Conservation (phyloP, 2,329 filamentous ascomycete genomes). For the Monilinia polystroma region DNA sequence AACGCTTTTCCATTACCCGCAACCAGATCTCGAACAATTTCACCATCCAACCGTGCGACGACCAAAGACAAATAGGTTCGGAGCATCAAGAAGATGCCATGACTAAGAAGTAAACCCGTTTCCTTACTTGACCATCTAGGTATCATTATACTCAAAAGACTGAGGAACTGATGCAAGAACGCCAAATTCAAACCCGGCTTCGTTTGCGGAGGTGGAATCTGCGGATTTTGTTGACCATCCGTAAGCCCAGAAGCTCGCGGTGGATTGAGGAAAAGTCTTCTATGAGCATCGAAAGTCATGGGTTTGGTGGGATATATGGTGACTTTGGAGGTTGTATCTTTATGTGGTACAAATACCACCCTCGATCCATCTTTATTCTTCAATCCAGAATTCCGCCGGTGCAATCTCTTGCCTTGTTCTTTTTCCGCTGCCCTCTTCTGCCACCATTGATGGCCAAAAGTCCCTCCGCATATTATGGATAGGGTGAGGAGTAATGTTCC, state of each 20-base stretch:
- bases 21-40: conserved; percentile 95
- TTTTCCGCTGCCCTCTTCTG: conserved; percentile 70
- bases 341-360: conserved; percentile 93
- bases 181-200: conserved; percentile 94
- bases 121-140: conserved; percentile 95
- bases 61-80: conserved; percentile 92
- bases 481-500: conserved; percentile 73
- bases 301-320: conserved; percentile 86
- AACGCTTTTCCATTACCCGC: conserved; percentile 89
- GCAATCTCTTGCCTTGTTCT: conserved; percentile 76
- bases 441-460: conserved; percentile 78
- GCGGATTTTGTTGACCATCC: conserved; percentile 58
- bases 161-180: conserved; percentile 95
- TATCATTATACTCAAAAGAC: conserved; percentile 95
- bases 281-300: conserved; percentile 94
- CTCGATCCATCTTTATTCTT: conserved; percentile 92
- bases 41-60: conserved; percentile 88
- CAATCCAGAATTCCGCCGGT: conserved; percentile 89
- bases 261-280: conserved; percentile 87
- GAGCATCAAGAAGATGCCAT: conserved; percentile 85
- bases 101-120: conserved; percentile 83
- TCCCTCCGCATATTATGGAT: conserved; percentile 75
- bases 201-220: conserved; percentile 82
- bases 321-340: conserved; percentile 83
- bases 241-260: conserved; percentile 76